These are phyloP conservation scores for Mycena olivaceomarginata DNA, from an alignment of 768 basidiomycete genomes.

Conservation along the genomic window DNA sequence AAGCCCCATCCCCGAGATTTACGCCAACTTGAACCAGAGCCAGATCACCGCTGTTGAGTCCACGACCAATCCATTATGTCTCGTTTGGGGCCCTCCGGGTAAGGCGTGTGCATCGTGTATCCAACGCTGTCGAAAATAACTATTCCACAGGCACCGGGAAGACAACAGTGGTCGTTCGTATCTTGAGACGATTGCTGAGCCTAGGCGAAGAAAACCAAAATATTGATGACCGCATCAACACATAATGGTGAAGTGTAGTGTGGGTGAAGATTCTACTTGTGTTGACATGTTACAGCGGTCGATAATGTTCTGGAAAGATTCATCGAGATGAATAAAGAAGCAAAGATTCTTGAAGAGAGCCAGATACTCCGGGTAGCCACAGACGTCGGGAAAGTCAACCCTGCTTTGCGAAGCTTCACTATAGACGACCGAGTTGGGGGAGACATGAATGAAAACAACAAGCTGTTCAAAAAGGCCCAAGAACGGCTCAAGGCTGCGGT, in stretches of 20 bases:
- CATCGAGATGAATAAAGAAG: constrained; percentile 64
- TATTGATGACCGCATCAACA: constrained; percentile 84
- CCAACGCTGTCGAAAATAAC: not conserved
- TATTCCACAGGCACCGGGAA: constrained; percentile 77
- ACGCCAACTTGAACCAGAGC: constrained; percentile 69
- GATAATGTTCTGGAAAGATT: constrained; percentile 84
- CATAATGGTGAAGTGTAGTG: constrained; percentile 70
- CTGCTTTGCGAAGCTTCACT: constrained; percentile 74
- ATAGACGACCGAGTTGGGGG: constrained; percentile 80
- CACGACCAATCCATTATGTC: constrained; percentile 64
- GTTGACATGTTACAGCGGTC: constrained; percentile 67
- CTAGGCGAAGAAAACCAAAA: constrained; percentile 60
- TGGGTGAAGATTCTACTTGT: not conserved
- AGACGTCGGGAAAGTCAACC: constrained; percentile 77
- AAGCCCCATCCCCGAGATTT: not conserved
- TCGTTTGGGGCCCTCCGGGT: constrained; percentile 87
- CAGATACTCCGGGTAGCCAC: constrained; percentile 82
- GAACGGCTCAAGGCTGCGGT: constrained; percentile 73
- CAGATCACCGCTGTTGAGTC: constrained; percentile 71
- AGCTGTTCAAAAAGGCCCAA: constrained; percentile 75
- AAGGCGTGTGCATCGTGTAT: not conserved
- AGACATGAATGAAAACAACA: constrained; percentile 76
- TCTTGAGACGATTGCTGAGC: constrained; percentile 65
- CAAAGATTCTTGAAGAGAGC: constrained; percentile 68
- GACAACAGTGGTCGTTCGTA: constrained; percentile 81